Evolutionary conservation across 768 basidiomycete genomes (phyloP), one percentile per base, ranked within the genome.

Genomic region (Suillus ampliporus): DNA sequence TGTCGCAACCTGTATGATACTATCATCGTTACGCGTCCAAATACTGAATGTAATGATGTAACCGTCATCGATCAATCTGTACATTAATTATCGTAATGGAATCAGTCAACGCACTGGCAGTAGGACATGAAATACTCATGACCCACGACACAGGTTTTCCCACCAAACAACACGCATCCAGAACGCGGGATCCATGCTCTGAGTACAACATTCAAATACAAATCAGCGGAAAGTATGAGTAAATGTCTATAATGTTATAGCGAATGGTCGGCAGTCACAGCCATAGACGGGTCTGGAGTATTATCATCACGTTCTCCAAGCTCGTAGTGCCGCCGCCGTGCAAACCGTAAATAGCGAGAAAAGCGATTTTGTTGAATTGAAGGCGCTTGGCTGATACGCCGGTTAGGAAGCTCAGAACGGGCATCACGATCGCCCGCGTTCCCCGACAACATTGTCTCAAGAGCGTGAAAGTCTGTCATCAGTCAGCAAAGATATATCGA

Each of bases 331-430:
- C 80, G 80, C 38, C 78, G 78, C 61, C 77, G 79, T 17, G 84
- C 84, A 68, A 84, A 84, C 23, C 83, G 82, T 57, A 88, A 71
- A 69, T 87, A 87, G 44, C 84, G 79, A 46, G 86, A 87, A 67
- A 88, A 86, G 38, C 86, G 80, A 58, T 80, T 81, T 21, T 74
- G 71, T 41, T 65, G 58, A 47, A 66, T 43, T 48, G 66, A 46
- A 43, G 64, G 62, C 35, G 61, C 67, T 64, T 37, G 64, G 58
- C 58, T 70, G 68, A 60, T 38, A 10, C 64, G 68, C 14, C 54
- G 67, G 17, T 19, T 40, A 9, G 62, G 51, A 61, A n/a, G 34
- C 11, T 13, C 31, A 31, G 41, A 61, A 38, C 17, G 21, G 13
- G 50, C 50, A 19, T 65, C 64, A n/a, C 46, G 68, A 44, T 68